These are phyloP conservation scores for Stromatinia cepivora DNA, from an alignment of 2,329 filamentous ascomycete species.

Conservation along the genomic window DNA sequence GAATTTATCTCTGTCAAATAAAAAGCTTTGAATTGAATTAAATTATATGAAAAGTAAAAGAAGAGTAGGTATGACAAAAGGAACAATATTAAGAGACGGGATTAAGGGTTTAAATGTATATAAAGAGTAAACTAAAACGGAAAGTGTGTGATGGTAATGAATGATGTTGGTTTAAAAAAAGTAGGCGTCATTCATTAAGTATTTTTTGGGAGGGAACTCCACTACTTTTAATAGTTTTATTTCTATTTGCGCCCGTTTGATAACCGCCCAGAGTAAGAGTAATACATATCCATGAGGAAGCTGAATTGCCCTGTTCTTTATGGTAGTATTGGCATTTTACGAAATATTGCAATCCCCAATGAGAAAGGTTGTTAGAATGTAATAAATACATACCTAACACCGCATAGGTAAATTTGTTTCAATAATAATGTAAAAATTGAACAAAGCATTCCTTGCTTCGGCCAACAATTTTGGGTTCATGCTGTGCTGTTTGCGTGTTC, in stretches of 20 bases:
- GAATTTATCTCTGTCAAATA: not conserved
- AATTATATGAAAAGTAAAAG: not conserved
- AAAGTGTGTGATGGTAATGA: not conserved
- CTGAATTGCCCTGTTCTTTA: conserved; percentile 2
- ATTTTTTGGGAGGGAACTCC: not conserved
- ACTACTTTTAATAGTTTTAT: not conserved
- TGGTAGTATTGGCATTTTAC: not conserved
- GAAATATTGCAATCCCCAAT: not conserved
- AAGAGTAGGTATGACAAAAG: not conserved
- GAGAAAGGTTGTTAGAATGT: not conserved
- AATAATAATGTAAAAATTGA: not conserved
- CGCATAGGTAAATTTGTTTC: not conserved
- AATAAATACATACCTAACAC: not conserved
- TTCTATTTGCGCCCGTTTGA: not conserved
- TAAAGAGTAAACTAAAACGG: conserved; percentile 8
- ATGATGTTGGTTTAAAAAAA: not conserved
- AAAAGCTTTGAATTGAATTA: not conserved
- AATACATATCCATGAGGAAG: not conserved
- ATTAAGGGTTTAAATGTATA: not conserved
- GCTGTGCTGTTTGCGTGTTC: conserved; percentile 16
- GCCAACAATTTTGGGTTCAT: conserved; percentile 6
- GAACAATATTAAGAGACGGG: not conserved
- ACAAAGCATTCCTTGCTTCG: conserved; percentile 17
- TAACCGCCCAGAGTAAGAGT: conserved; percentile 13
- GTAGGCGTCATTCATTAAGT: conserved; percentile 4